Percentiles rank a stretch among this genome's conserved stretches.
Evolutionary conservation across 2,329 filamentous ascomycete species (phyloP).

Genomic region (Colletotrichum lindemuthianum): DNA sequence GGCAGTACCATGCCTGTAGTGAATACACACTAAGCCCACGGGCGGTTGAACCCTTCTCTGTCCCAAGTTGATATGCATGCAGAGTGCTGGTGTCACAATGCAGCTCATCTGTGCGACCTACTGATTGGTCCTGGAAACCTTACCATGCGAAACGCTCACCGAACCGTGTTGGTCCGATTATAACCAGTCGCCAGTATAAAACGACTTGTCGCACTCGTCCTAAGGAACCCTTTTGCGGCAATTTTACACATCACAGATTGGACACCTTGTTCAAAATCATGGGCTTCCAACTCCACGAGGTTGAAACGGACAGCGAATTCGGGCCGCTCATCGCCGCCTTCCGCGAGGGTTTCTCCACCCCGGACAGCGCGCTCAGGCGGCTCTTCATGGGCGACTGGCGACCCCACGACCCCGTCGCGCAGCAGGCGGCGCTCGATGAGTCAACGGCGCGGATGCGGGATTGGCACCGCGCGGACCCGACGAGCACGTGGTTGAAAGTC

Average conservation of each 20-base stretch:
- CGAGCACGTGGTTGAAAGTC: constrained; percentile 48
- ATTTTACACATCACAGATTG: neutral
- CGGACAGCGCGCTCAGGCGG: constrained; percentile 3
- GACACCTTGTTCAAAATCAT: neutral
- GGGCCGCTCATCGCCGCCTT: neutral
- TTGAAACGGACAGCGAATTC: constrained; percentile 5
- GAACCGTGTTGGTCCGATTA: too few species aligned
- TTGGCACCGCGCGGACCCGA: constrained; percentile 38
- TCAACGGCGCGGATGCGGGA: constrained; percentile 2
- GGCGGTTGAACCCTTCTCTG: constrained; percentile 16
- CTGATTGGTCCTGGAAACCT: too few species aligned
- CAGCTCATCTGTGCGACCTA: too few species aligned
- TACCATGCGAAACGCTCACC: too few species aligned
- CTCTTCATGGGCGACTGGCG: constrained; percentile 21
- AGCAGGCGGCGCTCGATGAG: neutral
- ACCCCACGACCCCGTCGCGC: neutral
- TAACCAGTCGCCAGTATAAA: too few species aligned
- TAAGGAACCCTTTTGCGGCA: too few species aligned
- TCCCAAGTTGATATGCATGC: neutral
- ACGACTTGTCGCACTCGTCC: neutral
- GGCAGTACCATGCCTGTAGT: constrained; percentile 1
- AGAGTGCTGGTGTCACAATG: too few species aligned
- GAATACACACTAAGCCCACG: constrained; percentile 32
- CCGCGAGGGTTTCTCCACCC: constrained; percentile 3
- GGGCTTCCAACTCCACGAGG: neutral